Base-by-base conservation (phyloP, 1,284 basidiomycete genomes). In the Sanguinoderma infundibulare region DNA sequence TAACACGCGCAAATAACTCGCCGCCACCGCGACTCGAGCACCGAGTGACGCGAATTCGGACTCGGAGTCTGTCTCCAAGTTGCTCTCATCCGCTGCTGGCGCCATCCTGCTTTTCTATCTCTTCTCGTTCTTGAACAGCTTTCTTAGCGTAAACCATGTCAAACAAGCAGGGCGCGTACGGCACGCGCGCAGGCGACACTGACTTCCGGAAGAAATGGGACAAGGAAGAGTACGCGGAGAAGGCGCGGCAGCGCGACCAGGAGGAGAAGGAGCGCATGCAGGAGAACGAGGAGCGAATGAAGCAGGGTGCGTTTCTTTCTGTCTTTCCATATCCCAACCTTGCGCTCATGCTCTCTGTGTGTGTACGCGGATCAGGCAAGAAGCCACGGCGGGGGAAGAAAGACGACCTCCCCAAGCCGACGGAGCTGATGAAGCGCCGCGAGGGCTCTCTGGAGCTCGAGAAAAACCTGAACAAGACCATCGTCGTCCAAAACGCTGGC, bases 391-490 rank as follows among this genome's bases (percentile, higher is more conserved):
- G 84, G 68, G 84, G 85, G 61, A 75, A 77, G 67, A 86, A 77
- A 47, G 77, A 87, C 52, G 88, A 92, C 64, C 76, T 95, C 1
- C 95, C 95, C 0, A 95, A 94, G 71, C 93, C 96, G 1, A 98
- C 95, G 1, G 88, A 96, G 70, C 83, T 92, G 57, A 91, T 96
- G 87, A 88, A 96, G 73, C 89, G 87, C 67, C 89, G 95, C 53
- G 94, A 94, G 55, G 80, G 78, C 5, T 84, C 91, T 39, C 81
- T 98, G 14, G 93, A 94, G 60, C 86, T 98, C 24, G 91, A 95
- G 69, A 96, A 96, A 81, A 96, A 97, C 75, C 81, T 97, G 20
- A 85, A 85, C 69, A 98, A 97, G 82, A 96, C 92, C 1, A 91
- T 95, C 83, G 90, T 98, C 60, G 95, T 98, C 9, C 87, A 91